Conservation (phyloP, 768 basidiomycete genomes). For the Podaxis sp. region DNA sequence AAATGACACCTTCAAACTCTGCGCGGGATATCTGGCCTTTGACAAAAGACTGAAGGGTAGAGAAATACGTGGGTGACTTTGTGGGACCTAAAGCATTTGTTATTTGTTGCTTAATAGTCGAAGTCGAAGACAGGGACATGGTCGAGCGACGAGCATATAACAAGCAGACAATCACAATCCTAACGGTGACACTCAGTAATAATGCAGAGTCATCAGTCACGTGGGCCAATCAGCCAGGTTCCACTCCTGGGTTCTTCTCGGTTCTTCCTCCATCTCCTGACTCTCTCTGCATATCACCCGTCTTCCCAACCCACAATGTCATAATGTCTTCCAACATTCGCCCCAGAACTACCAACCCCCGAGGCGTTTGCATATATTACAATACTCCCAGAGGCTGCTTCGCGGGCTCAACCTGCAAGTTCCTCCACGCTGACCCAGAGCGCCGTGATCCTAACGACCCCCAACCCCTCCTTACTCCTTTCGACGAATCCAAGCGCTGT, state of each 20-base stretch:
- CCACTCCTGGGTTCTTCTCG: constrained; percentile 3
- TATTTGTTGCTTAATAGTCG: constrained; percentile 69
- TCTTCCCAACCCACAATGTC: not conserved
- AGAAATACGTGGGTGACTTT: constrained; percentile 61
- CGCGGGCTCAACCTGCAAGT: constrained; percentile 69
- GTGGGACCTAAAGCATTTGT: constrained; percentile 51
- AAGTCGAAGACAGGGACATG: constrained; percentile 78
- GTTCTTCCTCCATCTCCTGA: constrained; percentile 10
- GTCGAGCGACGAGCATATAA: not conserved
- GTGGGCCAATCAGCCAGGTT: constrained; percentile 6
- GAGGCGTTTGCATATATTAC: constrained; percentile 73
- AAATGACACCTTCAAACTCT: constrained; percentile 64
- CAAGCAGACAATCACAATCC: not conserved
- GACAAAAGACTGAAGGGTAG: constrained; percentile 63
- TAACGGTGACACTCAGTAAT: not conserved
- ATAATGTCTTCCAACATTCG: constrained; percentile 29
- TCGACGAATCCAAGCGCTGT: constrained; percentile 71
- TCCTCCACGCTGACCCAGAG: constrained; percentile 56
- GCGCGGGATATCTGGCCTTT: constrained; percentile 64
- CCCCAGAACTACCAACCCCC: constrained; percentile 66
- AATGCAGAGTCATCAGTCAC: not conserved
- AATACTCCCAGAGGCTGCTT: constrained; percentile 65
- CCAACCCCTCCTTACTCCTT: constrained; percentile 49
- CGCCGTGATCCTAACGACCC: constrained; percentile 22
- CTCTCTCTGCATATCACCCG: not conserved